Conservation (phyloP, 805 yeast genomes). For the Ogataea pini region DNA sequence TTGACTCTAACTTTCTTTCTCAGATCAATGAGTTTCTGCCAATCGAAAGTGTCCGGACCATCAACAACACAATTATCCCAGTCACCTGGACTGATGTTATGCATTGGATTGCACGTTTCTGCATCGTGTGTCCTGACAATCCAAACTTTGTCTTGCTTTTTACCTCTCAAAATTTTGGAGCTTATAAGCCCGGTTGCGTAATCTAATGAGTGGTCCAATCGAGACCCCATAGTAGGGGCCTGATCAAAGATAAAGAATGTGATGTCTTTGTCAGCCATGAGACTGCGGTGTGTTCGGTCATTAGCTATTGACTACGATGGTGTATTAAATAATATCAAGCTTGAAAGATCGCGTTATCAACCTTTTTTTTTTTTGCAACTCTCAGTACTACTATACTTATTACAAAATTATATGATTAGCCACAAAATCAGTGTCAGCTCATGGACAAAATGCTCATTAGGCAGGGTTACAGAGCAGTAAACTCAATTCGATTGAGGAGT, state of each 20-base stretch:
- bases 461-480: too few relatives aligned
- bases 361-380: background rate
- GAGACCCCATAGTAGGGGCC: slow-evolving; percentile 44
- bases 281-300: background rate
- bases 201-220: slow-evolving; percentile 39
- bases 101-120: slow-evolving; percentile 29
- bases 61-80: slow-evolving; percentile 26
- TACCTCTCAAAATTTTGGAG: slow-evolving; percentile 29
- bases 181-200: slow-evolving; percentile 45
- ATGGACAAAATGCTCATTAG: background rate
- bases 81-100: slow-evolving; percentile 22
- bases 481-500: background rate
- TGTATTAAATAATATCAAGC: too few relatives aligned
- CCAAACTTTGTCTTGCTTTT: slow-evolving; percentile 29
- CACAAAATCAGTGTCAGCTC: too few relatives aligned
- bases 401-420: too few relatives aligned
- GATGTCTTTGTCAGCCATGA: slow-evolving; percentile 27
- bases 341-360: slow-evolving; percentile 3
- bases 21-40: slow-evolving; percentile 19
- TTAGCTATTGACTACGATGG: too few relatives aligned
- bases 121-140: slow-evolving; percentile 29
- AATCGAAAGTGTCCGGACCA: slow-evolving; percentile 21
- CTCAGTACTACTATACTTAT: background rate
- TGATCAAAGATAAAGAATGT: slow-evolving; percentile 50
- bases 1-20: slow-evolving; percentile 19